Base-by-base conservation (phyloP, 108 stramenopile genomes). In the Skeletonema potamos region DNA sequence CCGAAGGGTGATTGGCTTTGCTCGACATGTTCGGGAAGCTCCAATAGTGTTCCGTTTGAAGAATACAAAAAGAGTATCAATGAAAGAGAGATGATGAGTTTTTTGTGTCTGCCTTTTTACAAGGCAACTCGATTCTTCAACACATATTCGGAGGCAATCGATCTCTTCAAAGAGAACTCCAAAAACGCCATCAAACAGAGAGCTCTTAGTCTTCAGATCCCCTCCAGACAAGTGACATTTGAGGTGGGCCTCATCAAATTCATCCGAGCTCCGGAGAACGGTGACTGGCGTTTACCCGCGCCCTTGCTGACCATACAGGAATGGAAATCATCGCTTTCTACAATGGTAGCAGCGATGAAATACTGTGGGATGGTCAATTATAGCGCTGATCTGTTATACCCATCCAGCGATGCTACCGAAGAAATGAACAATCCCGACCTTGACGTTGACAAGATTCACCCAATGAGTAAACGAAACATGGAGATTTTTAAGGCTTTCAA, bases 401-500 rank as follows among this genome's bases (percentile, higher is more conserved):
- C 61, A 58, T 34, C 46, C 11, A 26, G 4, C 18, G 67, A 36
- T 44, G 58, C 67, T 2, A 66, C 58, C 12, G 54, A 59, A 60
- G 70, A 78, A 54, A 84, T 84, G 84, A 84, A 84, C 66, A 54
- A 76, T 77, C 39, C 70, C 0, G 34, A 18, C n/a, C 54, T 84
- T 5, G 84, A 84, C 22, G 63, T 58, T 10, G 76, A 78, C 36
- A 29, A 30, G n/a, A 72, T 82, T 28, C 18, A 54, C 17, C 66
- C 66, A 18, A 29, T 84, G 68, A 75, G 72, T 43, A 81, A 71
- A 75, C 43, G 76, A 11, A 80, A 80, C 54, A 15, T 71, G 26
- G 64, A 67, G 27, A 81, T 84, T 39, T 84, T 77, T 43, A 57
- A 62, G 41, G 71, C 75, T 24, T 84, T 81, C 55, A 77, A 77